A percentile compares a stretch with the other conserved stretches of the same genome.
These are phyloP conservation scores for Ambispora gerdemannii DNA, from an alignment of 192 early-diverging fungal species.

Conservation along the genomic window DNA sequence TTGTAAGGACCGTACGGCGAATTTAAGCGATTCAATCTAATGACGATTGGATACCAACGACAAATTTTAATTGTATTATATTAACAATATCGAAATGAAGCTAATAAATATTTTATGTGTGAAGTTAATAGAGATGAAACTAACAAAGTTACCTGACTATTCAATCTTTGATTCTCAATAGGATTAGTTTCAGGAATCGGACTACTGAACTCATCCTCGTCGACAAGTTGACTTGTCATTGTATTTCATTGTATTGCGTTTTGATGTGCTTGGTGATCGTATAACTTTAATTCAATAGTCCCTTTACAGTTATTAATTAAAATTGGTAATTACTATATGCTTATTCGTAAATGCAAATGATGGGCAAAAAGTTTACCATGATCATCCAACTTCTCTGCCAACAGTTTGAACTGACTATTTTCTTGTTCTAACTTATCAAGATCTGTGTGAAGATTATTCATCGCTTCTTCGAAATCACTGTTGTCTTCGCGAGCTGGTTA, in stretches of 20 bases:
- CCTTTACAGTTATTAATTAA: no score
- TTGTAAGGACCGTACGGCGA: slow-evolving; percentile 71
- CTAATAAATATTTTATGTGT: no score
- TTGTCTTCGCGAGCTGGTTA: slow-evolving; percentile 57
- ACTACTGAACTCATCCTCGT: not conserved
- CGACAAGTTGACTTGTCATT: not conserved
- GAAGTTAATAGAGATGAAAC: no score
- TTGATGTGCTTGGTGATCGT: not conserved
- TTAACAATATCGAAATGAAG: no score
- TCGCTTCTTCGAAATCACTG: slow-evolving; percentile 71
- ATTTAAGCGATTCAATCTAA: slow-evolving; percentile 69
- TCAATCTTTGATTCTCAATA: not conserved
- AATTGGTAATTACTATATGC: no score
- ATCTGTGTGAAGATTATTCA: slow-evolving; percentile 66
- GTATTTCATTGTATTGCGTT: not conserved
- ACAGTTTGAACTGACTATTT: slow-evolving; percentile 52
- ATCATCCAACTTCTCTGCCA: slow-evolving; percentile 36
- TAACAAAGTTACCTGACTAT: slow-evolving; percentile 27
- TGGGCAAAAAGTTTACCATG: no score
- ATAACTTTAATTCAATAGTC: no score
- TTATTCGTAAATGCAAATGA: no score
- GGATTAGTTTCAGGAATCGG: not conserved
- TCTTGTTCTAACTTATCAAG: slow-evolving; percentile 67
- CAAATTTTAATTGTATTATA: not conserved
- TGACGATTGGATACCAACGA: not conserved